These are phyloP conservation scores for Piper longum DNA, from an alignment of 164 flowering plant genomes.

Conservation along the genomic window DNA sequence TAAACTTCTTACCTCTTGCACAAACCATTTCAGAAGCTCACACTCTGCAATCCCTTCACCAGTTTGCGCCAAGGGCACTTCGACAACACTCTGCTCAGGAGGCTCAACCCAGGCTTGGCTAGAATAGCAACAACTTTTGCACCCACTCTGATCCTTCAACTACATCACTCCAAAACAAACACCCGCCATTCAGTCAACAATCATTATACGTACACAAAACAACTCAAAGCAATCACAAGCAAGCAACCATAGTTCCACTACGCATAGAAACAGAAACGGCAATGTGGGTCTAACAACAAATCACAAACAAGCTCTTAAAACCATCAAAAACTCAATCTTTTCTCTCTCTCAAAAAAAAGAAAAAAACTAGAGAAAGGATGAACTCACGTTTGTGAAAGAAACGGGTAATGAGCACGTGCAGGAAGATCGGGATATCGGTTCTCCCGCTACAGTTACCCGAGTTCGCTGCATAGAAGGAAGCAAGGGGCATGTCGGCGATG, in stretches of 20 bases:
- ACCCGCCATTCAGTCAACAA: too few relatives aligned
- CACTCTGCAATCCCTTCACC: slow-evolving; percentile 99
- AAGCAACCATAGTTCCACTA: too few relatives aligned
- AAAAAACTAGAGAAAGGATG: too few relatives aligned
- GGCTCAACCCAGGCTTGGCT: slow-evolving; percentile 31
- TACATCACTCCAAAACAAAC: slow-evolving; percentile 7
- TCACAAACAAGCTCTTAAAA: too few relatives aligned
- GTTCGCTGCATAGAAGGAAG: neutral
- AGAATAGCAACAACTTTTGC: slow-evolving; percentile 31
- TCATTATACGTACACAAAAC: too few relatives aligned
- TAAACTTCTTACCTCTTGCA: slow-evolving; percentile 50
- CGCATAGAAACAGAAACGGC: too few relatives aligned
- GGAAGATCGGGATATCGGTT: neutral
- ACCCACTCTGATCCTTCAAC: slow-evolving; percentile 15
- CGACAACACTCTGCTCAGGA: slow-evolving; percentile 33
- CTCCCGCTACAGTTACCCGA: neutral
- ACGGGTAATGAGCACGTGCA: neutral
- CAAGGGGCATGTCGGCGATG: neutral
- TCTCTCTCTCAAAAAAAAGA: too few relatives aligned
- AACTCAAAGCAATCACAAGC: too few relatives aligned
- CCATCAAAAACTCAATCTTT: too few relatives aligned
- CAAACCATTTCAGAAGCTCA: slow-evolving; percentile 93
- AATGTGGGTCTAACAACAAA: too few relatives aligned
- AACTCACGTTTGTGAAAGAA: neutral
- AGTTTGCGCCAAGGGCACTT: slow-evolving; percentile 88